Evolutionary conservation across 2,329 filamentous ascomycete genomes (phyloP), one percentile per base, ranked within the genome.

Genomic region (Cladosporium sp.): DNA sequence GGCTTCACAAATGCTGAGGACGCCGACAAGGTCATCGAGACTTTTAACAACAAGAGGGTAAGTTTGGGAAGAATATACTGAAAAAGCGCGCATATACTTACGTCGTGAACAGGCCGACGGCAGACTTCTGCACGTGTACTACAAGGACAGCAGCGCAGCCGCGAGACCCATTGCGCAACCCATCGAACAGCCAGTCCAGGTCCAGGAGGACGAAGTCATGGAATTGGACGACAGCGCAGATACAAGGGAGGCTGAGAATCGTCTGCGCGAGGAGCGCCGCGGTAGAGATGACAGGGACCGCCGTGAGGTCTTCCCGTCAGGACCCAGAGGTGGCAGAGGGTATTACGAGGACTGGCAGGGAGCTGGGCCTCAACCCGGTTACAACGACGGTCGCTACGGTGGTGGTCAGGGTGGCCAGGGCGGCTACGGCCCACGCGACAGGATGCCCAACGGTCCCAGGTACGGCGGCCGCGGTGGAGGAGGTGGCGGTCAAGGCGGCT

Each of bases 41-140:
- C 85, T 3, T 94, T 94, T 77, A 89, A 95, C 78, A 88, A 90
- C 75, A 89, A 92, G 80, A 92, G 87, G 74, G 91, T 91, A 76
- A 70, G 87, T 78, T 43, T 25, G 18, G 3, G 18, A 16, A 25
- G 18, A 28, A 43, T 18, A 26, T 21, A 11, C 16, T 51, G 26
- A 8, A 30, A 5, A 30, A 7, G 23, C 18, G 26, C 26, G 3
- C 26, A 26, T 10, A 23, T 7, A 64, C 66, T 69, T 70, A 70
- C 70, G 46, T 49, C 28, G n/a, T 54, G 34, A 8, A 54, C 67
- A 88, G 90, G 91, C 91, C 73, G 91, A 94, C 72, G 91, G 91
- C 57, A 85, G 89, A 69, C 78, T 90, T 18, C 84, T 94, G 63
- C 86, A 90, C 74, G 89, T 94, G 46, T 93, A 90, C 76, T 68